These are phyloP conservation scores for Leishmania tropica DNA, from an alignment of 208 protist species.

Conservation along the genomic window DNA sequence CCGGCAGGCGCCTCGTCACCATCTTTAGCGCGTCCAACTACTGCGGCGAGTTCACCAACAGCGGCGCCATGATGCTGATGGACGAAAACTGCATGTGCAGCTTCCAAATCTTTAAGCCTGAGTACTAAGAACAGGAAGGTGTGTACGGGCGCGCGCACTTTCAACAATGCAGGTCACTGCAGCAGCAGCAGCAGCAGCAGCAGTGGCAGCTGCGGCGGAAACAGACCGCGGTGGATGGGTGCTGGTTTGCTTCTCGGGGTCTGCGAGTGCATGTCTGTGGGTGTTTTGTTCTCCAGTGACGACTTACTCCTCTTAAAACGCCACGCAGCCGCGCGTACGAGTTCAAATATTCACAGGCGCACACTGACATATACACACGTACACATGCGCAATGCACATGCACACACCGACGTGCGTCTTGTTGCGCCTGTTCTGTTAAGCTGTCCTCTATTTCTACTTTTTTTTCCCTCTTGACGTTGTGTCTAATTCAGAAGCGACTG, in stretches of 20 bases:
- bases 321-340: not conserved
- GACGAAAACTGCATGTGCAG: slow-evolving; percentile 96
- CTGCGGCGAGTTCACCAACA: slow-evolving; percentile 99
- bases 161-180: not conserved
- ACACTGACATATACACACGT: not conserved
- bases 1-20: slow-evolving; percentile 97
- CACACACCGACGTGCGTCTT: not conserved
- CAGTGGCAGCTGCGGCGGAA: not conserved
- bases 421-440: not conserved
- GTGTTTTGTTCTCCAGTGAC: not conserved
- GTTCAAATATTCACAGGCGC: not conserved
- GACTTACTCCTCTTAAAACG: not conserved
- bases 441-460: slow-evolving; percentile 7
- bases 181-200: not conserved
- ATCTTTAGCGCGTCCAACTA: slow-evolving; percentile 99
- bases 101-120: slow-evolving; percentile 95
- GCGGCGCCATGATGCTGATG: slow-evolving; percentile 98
- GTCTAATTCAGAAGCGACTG: not conserved
- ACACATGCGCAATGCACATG: not conserved
- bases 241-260: not conserved
- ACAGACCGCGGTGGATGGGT: not conserved
- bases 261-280: not conserved
- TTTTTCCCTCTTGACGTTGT: not conserved
- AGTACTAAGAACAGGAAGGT: slow-evolving; percentile 29
- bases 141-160: not conserved